Base-by-base conservation (phyloP, 2,329 filamentous ascomycete species). In the Aspergillus thermomutatus region DNA sequence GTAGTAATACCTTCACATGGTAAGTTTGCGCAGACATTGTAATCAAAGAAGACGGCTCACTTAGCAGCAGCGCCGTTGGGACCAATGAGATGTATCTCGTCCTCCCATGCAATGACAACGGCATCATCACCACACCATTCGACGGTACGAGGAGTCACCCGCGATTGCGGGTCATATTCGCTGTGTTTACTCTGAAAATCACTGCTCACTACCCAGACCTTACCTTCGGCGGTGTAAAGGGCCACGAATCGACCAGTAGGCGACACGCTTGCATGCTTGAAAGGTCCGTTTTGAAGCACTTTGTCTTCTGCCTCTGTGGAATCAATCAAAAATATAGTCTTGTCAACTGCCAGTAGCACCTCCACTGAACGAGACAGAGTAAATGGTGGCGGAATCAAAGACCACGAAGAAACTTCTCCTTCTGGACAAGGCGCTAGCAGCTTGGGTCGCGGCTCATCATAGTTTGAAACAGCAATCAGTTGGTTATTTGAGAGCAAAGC, bases 91-190 rank as follows among this genome's bases (percentile, higher is more conserved):
- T 97, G 94, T 3, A 99, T 88, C 73, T 99, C 94, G 69, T 99
- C 94, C 69, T 97, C 94, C 94, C 94, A 99, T 0, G 92, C 92
- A 66, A 99, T 86, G 27, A 96, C 85, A 3, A 94, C 89, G 14
- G 92, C 91, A 73, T 97, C 93, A 66, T 94, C 93, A 4, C 94
- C 94, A 72, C 94, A 99, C 94, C 94, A 99, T 66, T 94, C 88
- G 59, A 99, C 83, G 61, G 94, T 91, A 66, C 91, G 89, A 3
- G 94, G 94, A 1, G 88, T 82, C 4, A 91, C 96, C 72, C 88
- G 89, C 9, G 91, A 92, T 64, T 87, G 87, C 0, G 92, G 93
- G 67, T 96, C 87, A 70, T 97, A 93, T 75, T 97, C 92, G 70
- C 92, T 93, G 60, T 96, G 80, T 56, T 92, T 88, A 68, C 89